Conservation (phyloP, 768 basidiomycete genomes). For the Hortiboletus campestris region DNA sequence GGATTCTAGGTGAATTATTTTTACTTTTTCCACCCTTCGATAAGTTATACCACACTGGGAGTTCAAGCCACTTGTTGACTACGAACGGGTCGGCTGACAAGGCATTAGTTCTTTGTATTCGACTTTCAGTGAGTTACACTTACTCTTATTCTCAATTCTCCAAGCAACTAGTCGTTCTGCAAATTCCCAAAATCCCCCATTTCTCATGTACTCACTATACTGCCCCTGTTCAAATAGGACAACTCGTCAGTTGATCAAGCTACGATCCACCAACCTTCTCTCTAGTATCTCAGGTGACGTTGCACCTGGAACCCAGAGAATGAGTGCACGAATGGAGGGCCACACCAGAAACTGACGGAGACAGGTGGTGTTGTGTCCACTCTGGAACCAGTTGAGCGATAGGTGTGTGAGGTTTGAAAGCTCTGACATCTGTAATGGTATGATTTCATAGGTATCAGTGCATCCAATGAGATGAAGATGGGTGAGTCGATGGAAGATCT, state of each 20-base stretch:
- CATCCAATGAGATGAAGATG: no score
- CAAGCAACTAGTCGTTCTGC: background rate
- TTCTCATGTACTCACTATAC: background rate
- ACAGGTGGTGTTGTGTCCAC: no score
- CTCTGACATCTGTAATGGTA: no score
- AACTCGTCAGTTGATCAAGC: background rate
- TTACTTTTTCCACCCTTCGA: background rate
- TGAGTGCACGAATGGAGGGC: no score
- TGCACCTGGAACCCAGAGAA: background rate
- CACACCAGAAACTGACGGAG: no score
- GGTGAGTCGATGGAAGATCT: no score
- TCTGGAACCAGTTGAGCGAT: no score
- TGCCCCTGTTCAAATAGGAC: background rate
- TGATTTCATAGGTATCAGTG: no score
- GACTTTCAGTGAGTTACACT: background rate
- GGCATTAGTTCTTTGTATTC: background rate
- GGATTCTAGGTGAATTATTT: no score
- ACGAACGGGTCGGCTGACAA: background rate
- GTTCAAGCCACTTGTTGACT: background rate
- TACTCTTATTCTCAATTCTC: background rate
- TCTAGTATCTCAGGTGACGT: background rate
- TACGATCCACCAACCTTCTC: background rate
- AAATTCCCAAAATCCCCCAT: background rate
- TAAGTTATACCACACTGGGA: background rate
- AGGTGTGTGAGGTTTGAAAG: no score